Evolutionary conservation across 2,329 filamentous ascomycete genomes (phyloP), one percentile per base, ranked within the genome.

Genomic region (Didymella arachidicola): DNA sequence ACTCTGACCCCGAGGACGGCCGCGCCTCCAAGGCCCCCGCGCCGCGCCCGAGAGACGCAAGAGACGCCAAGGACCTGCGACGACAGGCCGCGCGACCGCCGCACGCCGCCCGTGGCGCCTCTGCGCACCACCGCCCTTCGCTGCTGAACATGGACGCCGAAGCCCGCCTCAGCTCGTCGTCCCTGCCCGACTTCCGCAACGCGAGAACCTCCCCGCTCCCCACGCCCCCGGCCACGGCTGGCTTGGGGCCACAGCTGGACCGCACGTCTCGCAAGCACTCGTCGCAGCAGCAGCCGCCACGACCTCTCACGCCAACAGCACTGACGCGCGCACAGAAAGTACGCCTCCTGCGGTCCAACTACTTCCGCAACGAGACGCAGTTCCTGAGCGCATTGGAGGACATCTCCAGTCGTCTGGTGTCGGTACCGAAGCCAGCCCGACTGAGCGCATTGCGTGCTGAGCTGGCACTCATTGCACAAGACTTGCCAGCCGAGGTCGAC

Each of bases 361-460:
- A 95, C 75, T 95, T 94, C 72, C 84, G 90, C 52, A 91, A 87
- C 60, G 85, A 95, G 76, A 93, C 90, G 0, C 89, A 92, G 66
- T 93, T 95, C 71, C 74, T 95, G 60, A 90, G 88, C 3, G 91
- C 91, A 1, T 82, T 95, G 16, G 90, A 94, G 74, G 89, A 90
- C 65, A 94, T 95, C 52, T 95, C 91, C 2, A 93, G 92, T 72
- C 87, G 91, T n/a, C 80, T 95, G 43, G 90, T 95, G 6, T 84
- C 89, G 53, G 91, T 95, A 5, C 91, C 91, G 1, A 95, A 95
- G 72, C 87, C 88, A 32, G 91, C 91, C 39, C 87, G 91, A 30
- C 83, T 95, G 67, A 95, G 91, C 75, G 91, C 92, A 41, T 80
- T 95, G 44, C 85, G 91, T 57, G 92, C 91, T 2, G 91, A 95